Base-by-base conservation (phyloP, 148 eudicot species). In the Polygonum aviculare region DNA sequence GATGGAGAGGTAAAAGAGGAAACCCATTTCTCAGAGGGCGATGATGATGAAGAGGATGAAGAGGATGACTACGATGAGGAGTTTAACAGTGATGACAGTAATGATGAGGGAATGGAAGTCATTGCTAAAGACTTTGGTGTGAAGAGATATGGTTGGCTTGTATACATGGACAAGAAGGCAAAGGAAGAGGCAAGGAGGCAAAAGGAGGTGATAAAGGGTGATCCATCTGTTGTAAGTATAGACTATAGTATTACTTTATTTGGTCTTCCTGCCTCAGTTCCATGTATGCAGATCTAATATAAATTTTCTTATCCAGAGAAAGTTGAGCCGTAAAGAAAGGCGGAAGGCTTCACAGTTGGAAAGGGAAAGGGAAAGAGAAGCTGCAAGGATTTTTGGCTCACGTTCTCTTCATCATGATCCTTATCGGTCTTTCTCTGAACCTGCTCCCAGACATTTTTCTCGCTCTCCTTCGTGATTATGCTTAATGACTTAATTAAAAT, bases 71-170 rank as follows among this genome's bases (percentile, higher is more conserved):
- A 89, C 18, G 93, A 91, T 16, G 98, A 91, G 67, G 98, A 95
- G 49, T 95, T 95, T 79, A 95, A 95, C 71, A 95, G 99, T 83
- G 99, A 95, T 83, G 99, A 92, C 55, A 95, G 99, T 81, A 92
- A 84, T 77, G 99, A 95, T 79, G 99, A 95, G 77, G 88, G 79
- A 63, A 95, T 93, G 99, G 99, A 95, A 86, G 77, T 84, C 74
- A 95, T 95, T 77, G 99, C 99, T 16, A 95, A 93, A 80, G 97
- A 95, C 44, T 93, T 88, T 85, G 99, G 99, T 60, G 94, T 95
- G 78, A 93, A 93, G 84, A 86, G 99, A 80, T 95, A 95, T 79
- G 99, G 99, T 62, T 95, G 99, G 99, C 97, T 95, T 82, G 94
- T 95, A 54, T 95, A 85, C 82, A 92, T 89, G 97, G 99, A 95